A percentile compares a stretch with the other conserved stretches of the same genome.
phyloP scores from a whole-genome alignment of 176 grass and related monocot genomes.

The Oryza coarctata region DNA sequence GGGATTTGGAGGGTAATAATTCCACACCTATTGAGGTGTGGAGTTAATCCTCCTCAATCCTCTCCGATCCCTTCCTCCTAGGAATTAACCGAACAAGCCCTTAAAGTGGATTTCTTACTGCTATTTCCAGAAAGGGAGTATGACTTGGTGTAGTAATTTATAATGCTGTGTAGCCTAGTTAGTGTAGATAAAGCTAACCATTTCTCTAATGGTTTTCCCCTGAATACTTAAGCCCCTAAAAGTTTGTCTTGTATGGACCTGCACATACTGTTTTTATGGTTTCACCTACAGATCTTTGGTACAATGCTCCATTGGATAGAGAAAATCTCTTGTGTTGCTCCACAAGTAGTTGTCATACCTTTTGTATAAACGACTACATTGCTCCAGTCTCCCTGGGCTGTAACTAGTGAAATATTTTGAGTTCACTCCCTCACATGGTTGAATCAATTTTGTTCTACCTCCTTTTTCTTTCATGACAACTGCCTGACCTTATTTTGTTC shows the following conservation, averaged over 20 bases:
- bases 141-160: neutral
- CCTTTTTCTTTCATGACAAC: neutral
- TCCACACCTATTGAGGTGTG: too few species aligned
- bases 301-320: neutral
- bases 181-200: neutral
- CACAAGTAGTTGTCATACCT: neutral
- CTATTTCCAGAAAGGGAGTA: neutral
- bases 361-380: neutral
- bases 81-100: too few species aligned
- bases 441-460: neutral
- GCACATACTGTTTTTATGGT: constrained; percentile 22
- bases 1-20: too few species aligned
- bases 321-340: constrained; percentile 3
- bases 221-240: neutral
- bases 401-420: constrained; percentile 11
- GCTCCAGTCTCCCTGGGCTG: neutral
- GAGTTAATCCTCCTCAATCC: too few species aligned
- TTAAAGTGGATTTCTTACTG: neutral
- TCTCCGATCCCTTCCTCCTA: too few species aligned
- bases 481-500: neutral
- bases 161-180: neutral
- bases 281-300: neutral
- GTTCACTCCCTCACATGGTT: neutral
- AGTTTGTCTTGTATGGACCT: neutral
- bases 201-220: neutral